Conservation (phyloP, 345 rosid species). For the Boechera retrofracta region DNA sequence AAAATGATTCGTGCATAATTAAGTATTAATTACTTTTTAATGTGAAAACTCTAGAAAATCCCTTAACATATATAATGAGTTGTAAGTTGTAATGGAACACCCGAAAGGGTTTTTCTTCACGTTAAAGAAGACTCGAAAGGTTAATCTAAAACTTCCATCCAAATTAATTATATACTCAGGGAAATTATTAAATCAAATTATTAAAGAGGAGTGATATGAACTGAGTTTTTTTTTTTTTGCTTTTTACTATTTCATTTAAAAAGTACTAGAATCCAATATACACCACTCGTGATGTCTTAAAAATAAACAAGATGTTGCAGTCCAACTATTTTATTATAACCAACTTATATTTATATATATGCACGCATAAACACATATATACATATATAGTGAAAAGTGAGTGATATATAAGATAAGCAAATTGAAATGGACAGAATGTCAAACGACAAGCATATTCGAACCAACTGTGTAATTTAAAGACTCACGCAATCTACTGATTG, state of each 20-base stretch:
- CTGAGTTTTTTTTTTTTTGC: background rate
- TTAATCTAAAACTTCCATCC: conserved; percentile 1
- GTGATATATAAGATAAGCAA: conserved; percentile 4
- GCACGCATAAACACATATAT: background rate
- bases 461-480: conserved; percentile 9
- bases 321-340: background rate
- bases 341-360: conserved; percentile 2
- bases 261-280: conserved; percentile 7
- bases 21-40: no score
- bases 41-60: no score
- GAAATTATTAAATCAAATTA: conserved; percentile 5
- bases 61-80: no score
- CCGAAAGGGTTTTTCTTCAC: background rate
- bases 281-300: background rate
- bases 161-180: background rate
- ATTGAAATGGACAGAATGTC: conserved; percentile 37
- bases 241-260: background rate
- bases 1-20: no score
- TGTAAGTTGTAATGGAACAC: no score
- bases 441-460: conserved; percentile 35
- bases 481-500: conserved; percentile 32
- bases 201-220: background rate
- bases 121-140: conserved; percentile 7
- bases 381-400: background rate
- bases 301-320: background rate